Conservation (phyloP, 2,329 filamentous ascomycete genomes). For the Blastomyces parvus region DNA sequence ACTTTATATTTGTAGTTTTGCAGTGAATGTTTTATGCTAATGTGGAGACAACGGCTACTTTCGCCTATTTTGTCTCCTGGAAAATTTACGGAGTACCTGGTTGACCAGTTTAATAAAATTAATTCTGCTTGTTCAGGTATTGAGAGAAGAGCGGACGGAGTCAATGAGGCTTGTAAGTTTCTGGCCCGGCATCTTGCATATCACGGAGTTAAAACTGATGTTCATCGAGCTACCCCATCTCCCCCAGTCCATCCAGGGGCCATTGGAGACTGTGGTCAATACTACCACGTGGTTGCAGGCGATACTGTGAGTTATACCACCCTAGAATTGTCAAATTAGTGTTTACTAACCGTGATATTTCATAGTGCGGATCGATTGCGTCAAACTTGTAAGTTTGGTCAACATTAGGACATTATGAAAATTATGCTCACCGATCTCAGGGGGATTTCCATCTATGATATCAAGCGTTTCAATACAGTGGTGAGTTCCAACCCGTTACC, state of each 20-base stretch:
- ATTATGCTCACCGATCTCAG: slow-evolving; percentile 6
- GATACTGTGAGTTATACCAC: slow-evolving; percentile 14
- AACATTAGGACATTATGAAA: neutral
- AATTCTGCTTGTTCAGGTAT: slow-evolving; percentile 13
- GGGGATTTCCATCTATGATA: slow-evolving; percentile 9
- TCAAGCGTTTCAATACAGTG: slow-evolving; percentile 11
- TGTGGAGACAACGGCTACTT: slow-evolving; percentile 16
- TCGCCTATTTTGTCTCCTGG: slow-evolving; percentile 14
- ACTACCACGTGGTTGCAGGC: slow-evolving; percentile 13
- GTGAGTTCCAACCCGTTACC: slow-evolving; percentile 5
- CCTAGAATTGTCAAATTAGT: neutral
- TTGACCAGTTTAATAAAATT: slow-evolving; percentile 15
- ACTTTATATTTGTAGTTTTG: slow-evolving; percentile 13
- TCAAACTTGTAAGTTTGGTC: slow-evolving; percentile 12
- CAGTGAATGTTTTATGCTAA: slow-evolving; percentile 17
- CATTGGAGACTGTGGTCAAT: slow-evolving; percentile 13
- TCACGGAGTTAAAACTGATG: neutral
- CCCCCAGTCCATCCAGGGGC: slow-evolving; percentile 15
- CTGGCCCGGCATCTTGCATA: neutral
- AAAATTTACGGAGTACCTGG: slow-evolving; percentile 15
- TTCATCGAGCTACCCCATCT: slow-evolving; percentile 9
- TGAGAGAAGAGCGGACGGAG: neutral
- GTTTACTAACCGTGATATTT: slow-evolving; percentile 5
- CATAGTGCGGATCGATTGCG: slow-evolving; percentile 14
- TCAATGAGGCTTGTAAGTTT: slow-evolving; percentile 11